A percentile compares a stretch with the other conserved stretches of the same genome.
phyloP scores from a whole-genome alignment of 805 yeast genomes.

The Zygotorulaspora florentina region DNA sequence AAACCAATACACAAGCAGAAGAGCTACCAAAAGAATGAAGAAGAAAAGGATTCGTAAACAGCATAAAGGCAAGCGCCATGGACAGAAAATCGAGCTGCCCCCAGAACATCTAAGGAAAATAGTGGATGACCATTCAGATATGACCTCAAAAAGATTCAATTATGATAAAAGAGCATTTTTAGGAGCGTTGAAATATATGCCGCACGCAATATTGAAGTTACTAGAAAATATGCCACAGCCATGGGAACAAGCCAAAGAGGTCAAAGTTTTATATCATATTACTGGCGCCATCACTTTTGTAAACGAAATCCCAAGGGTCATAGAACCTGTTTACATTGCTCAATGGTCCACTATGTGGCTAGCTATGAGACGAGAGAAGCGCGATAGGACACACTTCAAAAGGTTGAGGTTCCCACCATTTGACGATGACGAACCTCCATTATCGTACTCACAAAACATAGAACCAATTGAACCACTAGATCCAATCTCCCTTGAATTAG shows the following conservation, averaged over 20 bases:
- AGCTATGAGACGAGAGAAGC: constrained; percentile 89
- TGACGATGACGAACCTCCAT: constrained; percentile 95
- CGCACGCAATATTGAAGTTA: constrained; percentile 87
- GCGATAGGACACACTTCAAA: constrained; percentile 84
- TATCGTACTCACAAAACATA: constrained; percentile 75
- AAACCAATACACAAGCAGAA: constrained; percentile 11
- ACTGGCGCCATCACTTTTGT: constrained; percentile 96
- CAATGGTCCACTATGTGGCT: constrained; percentile 96
- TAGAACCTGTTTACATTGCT: constrained; percentile 85
- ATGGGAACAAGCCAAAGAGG: constrained; percentile 87
- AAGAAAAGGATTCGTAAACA: constrained; percentile 34
- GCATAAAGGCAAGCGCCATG: constrained; percentile 45
- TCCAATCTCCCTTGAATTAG: constrained; percentile 64
- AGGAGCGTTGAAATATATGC: constrained; percentile 91
- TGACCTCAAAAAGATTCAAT: constrained; percentile 72
- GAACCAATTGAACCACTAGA: constrained; percentile 69
- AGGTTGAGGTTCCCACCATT: constrained; percentile 93
- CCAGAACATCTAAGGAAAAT: constrained; percentile 89
- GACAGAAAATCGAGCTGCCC: constrained; percentile 78
- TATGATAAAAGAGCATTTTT: constrained; percentile 82
- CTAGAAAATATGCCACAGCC: constrained; percentile 98
- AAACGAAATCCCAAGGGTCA: constrained; percentile 85
- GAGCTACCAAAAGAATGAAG: constrained; percentile 10
- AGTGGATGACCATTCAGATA: constrained; percentile 77
- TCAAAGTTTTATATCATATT: constrained; percentile 80